phyloP scores from a whole-genome alignment of 2,329 filamentous ascomycete genomes.

The Helicocarpus griseus region DNA sequence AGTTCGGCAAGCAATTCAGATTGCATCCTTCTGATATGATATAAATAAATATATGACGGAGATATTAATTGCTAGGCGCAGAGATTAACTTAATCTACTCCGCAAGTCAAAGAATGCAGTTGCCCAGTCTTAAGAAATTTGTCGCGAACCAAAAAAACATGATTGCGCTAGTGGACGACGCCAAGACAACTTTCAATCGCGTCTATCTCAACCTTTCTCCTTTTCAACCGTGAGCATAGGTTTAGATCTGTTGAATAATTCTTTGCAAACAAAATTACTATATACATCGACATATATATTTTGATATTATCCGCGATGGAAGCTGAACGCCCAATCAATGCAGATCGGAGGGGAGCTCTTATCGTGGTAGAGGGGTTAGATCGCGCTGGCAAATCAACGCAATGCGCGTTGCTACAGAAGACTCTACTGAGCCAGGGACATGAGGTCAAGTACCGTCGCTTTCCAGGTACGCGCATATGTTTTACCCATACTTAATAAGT shows the following conservation, averaged over 20 bases:
- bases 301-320: not conserved
- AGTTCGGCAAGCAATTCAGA: conserved; percentile 14
- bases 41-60: not conserved
- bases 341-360: conserved; percentile 49
- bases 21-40: conserved; percentile 17
- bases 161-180: not conserved
- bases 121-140: not conserved
- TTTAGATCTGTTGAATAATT: not conserved
- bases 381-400: conserved; percentile 83
- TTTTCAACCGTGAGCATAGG: not conserved
- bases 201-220: not conserved
- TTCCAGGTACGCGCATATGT: conserved; percentile 46
- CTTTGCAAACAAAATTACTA: not conserved
- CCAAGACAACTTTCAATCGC: not conserved
- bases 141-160: not conserved
- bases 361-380: conserved; percentile 84
- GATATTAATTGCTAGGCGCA: not conserved
- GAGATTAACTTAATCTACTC: not conserved
- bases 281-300: not conserved
- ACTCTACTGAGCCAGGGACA: conserved; percentile 43
- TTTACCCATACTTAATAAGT: not conserved
- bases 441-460: conserved; percentile 50
- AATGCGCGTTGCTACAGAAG: conserved; percentile 60
- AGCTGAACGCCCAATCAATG: not conserved
- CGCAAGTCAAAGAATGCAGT: not conserved